Evolutionary conservation across 2,329 filamentous ascomycete genomes (phyloP).

Genomic region (Daldinia sp.): DNA sequence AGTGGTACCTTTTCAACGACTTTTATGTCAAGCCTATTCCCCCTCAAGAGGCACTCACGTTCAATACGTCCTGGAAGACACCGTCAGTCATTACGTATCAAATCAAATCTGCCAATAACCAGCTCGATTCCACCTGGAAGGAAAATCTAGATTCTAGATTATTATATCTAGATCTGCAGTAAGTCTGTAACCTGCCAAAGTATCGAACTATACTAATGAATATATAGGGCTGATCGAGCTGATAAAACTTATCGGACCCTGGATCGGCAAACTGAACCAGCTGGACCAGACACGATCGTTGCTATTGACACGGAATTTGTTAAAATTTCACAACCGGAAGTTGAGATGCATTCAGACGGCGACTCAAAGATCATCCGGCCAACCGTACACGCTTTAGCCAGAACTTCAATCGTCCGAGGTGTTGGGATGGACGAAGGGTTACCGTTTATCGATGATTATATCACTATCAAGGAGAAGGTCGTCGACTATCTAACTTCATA

Average conservation of each 20-base stretch:
- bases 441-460: constrained; percentile 98
- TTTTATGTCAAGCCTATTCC: constrained; percentile 86
- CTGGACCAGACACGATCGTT: constrained; percentile 76
- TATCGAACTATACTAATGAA: constrained; percentile 35
- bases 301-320: constrained; percentile 98
- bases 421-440: constrained; percentile 78
- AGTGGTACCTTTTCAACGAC: constrained; percentile 98
- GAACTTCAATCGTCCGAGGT: constrained; percentile 89
- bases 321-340: constrained; percentile 88
- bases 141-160: constrained; percentile 82
- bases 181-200: constrained; percentile 38
- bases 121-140: constrained; percentile 88
- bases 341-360: constrained; percentile 94
- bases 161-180: constrained; percentile 76
- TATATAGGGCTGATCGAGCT: constrained; percentile 52
- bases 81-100: constrained; percentile 91
- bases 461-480: constrained; percentile 86
- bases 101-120: constrained; percentile 79
- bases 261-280: constrained; percentile 67
- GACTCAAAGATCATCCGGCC: constrained; percentile 91
- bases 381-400: constrained; percentile 88
- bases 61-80: constrained; percentile 91
- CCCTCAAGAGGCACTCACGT: constrained; percentile 84
- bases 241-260: constrained; percentile 68
- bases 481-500: constrained; percentile 96